Percentiles rank a stretch among this genome's conserved stretches.
Evolutionary conservation across 192 early-diverging fungal genomes (phyloP).

Genomic region (Coemansia sp.): DNA sequence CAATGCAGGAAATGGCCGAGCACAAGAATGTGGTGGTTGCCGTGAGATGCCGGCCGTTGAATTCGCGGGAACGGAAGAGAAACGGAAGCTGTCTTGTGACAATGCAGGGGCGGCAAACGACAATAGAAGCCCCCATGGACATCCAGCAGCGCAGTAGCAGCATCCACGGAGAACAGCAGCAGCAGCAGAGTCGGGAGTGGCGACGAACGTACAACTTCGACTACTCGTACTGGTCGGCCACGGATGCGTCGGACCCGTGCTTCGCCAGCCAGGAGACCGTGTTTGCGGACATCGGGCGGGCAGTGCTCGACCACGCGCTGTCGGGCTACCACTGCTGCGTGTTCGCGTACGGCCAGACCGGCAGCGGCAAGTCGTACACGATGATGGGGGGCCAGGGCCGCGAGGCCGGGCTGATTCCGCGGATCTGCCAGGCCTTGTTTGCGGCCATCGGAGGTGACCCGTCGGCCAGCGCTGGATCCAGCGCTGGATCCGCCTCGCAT

Average conservation of each 20-base stretch:
- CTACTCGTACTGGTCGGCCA: slow-evolving; percentile 84
- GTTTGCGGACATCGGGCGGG: slow-evolving; percentile 74
- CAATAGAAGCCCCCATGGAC: slow-evolving; percentile 36
- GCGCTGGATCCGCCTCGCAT: neutral
- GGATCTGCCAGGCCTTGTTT: slow-evolving; percentile 82
- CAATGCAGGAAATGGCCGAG: slow-evolving; percentile 17
- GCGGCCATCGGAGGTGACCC: slow-evolving; percentile 13
- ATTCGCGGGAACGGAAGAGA: slow-evolving; percentile 66
- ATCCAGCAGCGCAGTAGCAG: neutral
- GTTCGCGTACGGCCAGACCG: slow-evolving; percentile 77
- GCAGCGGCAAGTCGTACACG: slow-evolving; percentile 62
- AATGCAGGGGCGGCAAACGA: slow-evolving; percentile 75
- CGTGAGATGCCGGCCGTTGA: slow-evolving; percentile 78
- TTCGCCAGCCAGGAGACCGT: slow-evolving; percentile 76
- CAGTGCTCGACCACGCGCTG: slow-evolving; percentile 83
- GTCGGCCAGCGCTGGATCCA: slow-evolving; percentile 53
- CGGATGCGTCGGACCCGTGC: slow-evolving; percentile 58
- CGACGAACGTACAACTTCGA: slow-evolving; percentile 78
- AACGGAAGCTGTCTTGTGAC: slow-evolving; percentile 67
- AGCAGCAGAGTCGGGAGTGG: neutral
- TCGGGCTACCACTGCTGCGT: slow-evolving; percentile 92
- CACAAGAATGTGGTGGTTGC: slow-evolving; percentile 62
- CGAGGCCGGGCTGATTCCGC: slow-evolving; percentile 86
- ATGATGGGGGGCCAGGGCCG: slow-evolving; percentile 61
- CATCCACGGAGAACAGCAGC: neutral